Base-by-base conservation (phyloP, 2,329 filamentous ascomycete genomes). In the Cordyceps pruinosa region DNA sequence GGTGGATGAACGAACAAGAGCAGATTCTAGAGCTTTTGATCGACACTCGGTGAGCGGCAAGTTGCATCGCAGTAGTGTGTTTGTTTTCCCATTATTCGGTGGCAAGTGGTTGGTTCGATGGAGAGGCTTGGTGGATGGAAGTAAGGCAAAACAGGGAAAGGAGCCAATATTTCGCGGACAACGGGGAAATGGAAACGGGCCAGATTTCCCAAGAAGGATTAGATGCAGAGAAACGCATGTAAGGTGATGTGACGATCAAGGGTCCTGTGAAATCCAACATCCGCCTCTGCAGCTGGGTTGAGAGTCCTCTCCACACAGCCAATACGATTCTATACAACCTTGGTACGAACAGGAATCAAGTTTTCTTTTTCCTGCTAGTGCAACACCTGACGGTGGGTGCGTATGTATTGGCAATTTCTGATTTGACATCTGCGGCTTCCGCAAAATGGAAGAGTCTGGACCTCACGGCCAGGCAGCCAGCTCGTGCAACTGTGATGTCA, bases 11-110 rank as follows among this genome's bases (percentile, higher is more conserved):
- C 21, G 32, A 50, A 50, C 15, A 34, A 50, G 47, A 15, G 10
- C 32, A 39, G 32, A 46, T 55, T 55, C 52, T 55, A 55, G 52
- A 46, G 41, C 32, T 21, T 47, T 47, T 47, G 52, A 55, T 55
- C 52, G 52, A 47, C 52, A 32, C 21, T 47, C n/a, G 32, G 52
- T 25, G 32, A 30, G 13, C 21, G 32, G 52, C 30, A 39, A 47
- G 23, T n/a, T 47, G 52, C 42, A 46, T 30, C 28, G 26, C 44
- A 23, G 25, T 17, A 32, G 26, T 53, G 8, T 21, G 1, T 35
- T 15, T 41, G 8, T 19, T 3, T 19, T 25, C 30, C 42, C 19
- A n/a, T 19, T 9, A 30, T 6, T 26, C 32, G 3, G 10, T 47
- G 5, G 26, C 26, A 32, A 47, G 45, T 47, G 35, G 8, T 37